Evolutionary conservation across 768 basidiomycete species (phyloP), one percentile per base, ranked within the genome.

Genomic region (Coprinopsis sp.): DNA sequence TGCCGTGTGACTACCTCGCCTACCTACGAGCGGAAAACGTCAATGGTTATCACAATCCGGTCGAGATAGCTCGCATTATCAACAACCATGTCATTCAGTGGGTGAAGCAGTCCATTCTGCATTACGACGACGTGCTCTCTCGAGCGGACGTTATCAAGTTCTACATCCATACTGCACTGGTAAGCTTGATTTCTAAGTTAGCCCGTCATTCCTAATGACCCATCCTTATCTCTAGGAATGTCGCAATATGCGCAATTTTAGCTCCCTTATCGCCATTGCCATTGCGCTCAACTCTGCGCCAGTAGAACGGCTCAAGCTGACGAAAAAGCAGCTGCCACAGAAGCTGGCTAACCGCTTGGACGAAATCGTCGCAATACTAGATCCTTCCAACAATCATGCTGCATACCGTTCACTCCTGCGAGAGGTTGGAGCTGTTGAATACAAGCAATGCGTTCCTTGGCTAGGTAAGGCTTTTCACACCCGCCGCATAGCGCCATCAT

Each of bases 131-230:
- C 6, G 63, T 70, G 19, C 61, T 68, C 36, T 47, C 54, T 19
- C 61, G 76, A 7, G 65, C 63, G 5, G 61, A 64, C 13, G 68
- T 68, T 13, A 61, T 74, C 37, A 74, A 66, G 49, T 73, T 69
- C 51, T 76, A 75, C 50, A 61, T 75, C 36, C 61, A 70, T 47
- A 61, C 66, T 6, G 72, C 75, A 6, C 50, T 60, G 39, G 74
- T 73, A 41, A 51, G 66, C 54, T 6, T 23, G n/a, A 33, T 27
- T 33, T 41, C 28, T 11, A 27, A n/a, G 21, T 23, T 5, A 44
- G 22, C 12, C 8, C 13, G 7, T 23, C 40, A 34, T 28, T 6
- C 22, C 28, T n/a, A 18, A 31, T 31, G 27, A 6, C 4, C 19
- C 12, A 29, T 18, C 38, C 29, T 27, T 16, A 24, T 23, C n/a